Conservation (phyloP, 2,329 filamentous ascomycete genomes). For the Aureobasidium sp. region DNA sequence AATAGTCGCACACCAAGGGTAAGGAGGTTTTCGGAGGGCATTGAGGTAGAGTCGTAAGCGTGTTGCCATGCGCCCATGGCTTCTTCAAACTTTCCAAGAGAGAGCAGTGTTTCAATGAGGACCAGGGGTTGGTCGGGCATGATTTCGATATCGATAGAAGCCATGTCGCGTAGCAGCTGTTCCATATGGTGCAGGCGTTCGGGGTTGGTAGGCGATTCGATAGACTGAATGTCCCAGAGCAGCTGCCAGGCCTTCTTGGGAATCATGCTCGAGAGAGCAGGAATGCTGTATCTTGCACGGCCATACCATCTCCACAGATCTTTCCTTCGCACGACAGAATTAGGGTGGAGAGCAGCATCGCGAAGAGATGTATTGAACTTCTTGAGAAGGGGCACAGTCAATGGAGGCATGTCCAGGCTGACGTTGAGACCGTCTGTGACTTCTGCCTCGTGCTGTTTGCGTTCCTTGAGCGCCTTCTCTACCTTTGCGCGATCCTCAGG, state of each 20-base stretch:
- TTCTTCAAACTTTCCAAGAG: conserved; percentile 22
- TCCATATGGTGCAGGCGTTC: conserved; percentile 21
- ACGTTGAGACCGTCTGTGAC: conserved; percentile 13
- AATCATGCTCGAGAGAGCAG: conserved; percentile 20
- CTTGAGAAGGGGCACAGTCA: conserved; percentile 16
- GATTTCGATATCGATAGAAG: conserved; percentile 16
- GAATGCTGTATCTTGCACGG: conserved; percentile 20
- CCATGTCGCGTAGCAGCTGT: conserved; percentile 28
- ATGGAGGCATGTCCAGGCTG: conserved; percentile 13
- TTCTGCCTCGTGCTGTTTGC: conserved; percentile 8
- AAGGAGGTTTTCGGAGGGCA: conserved; percentile 38
- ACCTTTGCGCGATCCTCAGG: conserved; percentile 16
- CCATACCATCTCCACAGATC: conserved; percentile 29
- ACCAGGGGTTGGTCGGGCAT: conserved; percentile 22
- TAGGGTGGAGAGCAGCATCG: conserved; percentile 8
- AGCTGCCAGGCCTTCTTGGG: conserved; percentile 29
- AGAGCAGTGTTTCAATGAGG: conserved; percentile 27
- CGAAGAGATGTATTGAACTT: conserved; percentile 15
- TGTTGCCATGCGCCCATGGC: conserved; percentile 30
- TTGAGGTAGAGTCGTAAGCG: conserved; percentile 16
- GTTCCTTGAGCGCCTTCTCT: conserved; percentile 8
- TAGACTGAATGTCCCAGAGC: conserved; percentile 27
- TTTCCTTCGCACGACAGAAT: neutral
- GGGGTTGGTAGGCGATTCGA: conserved; percentile 15
- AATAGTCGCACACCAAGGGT: conserved; percentile 61